These are phyloP conservation scores for Chlamydomonas reinhardtii DNA, from an alignment of 163 green algal species.

Conservation along the genomic window DNA sequence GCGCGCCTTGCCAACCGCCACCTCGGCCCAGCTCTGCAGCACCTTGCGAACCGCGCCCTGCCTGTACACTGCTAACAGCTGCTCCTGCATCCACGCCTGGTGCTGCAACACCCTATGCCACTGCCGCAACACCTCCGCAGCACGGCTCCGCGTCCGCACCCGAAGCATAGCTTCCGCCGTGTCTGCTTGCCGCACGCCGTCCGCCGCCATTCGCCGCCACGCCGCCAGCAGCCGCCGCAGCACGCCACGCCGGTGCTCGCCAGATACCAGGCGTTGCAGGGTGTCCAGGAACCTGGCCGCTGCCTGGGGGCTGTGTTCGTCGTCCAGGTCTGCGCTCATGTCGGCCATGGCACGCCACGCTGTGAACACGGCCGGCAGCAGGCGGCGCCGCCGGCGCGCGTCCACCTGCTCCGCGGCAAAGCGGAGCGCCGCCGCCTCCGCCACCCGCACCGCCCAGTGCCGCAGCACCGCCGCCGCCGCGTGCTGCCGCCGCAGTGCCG, in stretches of 20 bases:
- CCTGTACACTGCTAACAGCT: not conserved
- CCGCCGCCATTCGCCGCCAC: constrained; percentile 1
- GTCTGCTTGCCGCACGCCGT: not conserved
- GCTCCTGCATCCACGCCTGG: not conserved
- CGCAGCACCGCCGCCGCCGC: not conserved
- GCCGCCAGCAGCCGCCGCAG: not conserved
- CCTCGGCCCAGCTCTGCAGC: not conserved
- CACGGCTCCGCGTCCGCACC: not conserved
- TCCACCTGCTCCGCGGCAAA: not conserved
- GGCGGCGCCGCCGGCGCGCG: not conserved
- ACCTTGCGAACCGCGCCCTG: not conserved
- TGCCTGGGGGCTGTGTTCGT: not conserved
- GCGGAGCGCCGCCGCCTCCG: not conserved
- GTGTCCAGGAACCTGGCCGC: not conserved
- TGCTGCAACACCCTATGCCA: not conserved
- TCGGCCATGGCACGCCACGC: not conserved
- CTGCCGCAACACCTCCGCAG: not conserved
- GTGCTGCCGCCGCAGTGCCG: not conserved
- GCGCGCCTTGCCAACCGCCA: not conserved
- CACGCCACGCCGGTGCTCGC: not conserved
- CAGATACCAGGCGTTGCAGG: not conserved
- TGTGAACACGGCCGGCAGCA: constrained; percentile 8
- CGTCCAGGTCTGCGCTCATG: not conserved
- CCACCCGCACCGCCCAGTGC: not conserved
- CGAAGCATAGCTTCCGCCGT: not conserved